phyloP scores from a whole-genome alignment of 2,329 filamentous ascomycete species.

The Aureobasidium vineae region DNA sequence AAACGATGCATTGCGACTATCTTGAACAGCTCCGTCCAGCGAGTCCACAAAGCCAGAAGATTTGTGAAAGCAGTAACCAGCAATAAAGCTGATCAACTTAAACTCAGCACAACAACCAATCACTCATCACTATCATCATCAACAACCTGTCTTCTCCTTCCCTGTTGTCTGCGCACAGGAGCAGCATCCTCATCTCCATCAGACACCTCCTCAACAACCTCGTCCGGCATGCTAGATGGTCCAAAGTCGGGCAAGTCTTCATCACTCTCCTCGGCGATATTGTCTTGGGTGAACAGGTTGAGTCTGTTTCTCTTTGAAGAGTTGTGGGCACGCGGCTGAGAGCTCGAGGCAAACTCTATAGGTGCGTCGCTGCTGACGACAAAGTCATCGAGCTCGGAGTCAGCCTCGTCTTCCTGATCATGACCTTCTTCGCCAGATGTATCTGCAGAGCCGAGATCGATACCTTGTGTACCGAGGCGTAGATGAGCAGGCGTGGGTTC shows the following conservation, averaged over 20 bases:
- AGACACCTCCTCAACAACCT: not conserved
- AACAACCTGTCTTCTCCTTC: constrained; percentile 24
- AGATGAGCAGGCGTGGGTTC: constrained; percentile 39
- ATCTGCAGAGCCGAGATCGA: constrained; percentile 46
- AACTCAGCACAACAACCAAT: not conserved
- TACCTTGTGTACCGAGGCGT: constrained; percentile 39
- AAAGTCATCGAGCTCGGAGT: constrained; percentile 49
- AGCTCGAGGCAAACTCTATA: constrained; percentile 36
- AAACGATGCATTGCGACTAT: not conserved
- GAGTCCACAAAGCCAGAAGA: not conserved
- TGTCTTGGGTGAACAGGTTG: constrained; percentile 25
- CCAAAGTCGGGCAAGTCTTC: constrained; percentile 25
- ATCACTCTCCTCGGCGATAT: constrained; percentile 27
- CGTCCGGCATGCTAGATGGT: not conserved
- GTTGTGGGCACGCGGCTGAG: constrained; percentile 28
- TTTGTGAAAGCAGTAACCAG: not conserved
- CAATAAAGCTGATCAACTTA: not conserved
- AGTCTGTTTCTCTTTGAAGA: constrained; percentile 19
- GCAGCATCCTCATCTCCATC: not conserved
- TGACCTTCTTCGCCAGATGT: constrained; percentile 41
- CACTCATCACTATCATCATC: constrained; percentile 29
- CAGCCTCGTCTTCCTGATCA: constrained; percentile 44
- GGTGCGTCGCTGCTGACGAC: constrained; percentile 47
- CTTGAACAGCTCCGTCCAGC: not conserved
- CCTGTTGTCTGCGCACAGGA: constrained; percentile 5